A percentile compares a stretch with the other conserved stretches of the same genome.
phyloP scores from a whole-genome alignment of 495 filamentous ascomycete species.

The Amniculicola lignicola region DNA sequence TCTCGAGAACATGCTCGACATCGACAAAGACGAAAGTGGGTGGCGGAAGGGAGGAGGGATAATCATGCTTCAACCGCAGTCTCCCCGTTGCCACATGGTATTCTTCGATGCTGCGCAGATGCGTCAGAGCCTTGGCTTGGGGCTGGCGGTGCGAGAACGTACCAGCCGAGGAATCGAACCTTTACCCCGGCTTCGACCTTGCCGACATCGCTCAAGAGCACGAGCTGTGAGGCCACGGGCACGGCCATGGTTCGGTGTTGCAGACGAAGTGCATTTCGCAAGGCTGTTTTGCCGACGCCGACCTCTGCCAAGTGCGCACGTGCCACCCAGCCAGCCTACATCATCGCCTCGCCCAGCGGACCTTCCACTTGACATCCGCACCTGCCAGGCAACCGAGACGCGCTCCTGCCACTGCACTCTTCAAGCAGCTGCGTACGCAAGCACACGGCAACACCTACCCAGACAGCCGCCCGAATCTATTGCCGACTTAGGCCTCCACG shows the following conservation, averaged over 20 bases:
- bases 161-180: conserved; percentile 92
- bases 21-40: conserved; percentile 60
- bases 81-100: conserved; percentile 61
- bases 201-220: conserved; percentile 63
- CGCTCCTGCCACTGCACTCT: neutral
- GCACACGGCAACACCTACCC: too few relatives aligned
- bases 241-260: conserved; percentile 35
- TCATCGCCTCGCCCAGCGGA: conserved; percentile 5
- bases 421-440: too few relatives aligned
- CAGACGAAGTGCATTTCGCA: conserved; percentile 31
- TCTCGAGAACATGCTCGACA: conserved; percentile 65
- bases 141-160: conserved; percentile 39
- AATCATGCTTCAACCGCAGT: conserved; percentile 65
- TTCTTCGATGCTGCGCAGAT: conserved; percentile 56
- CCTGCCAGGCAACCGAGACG: neutral
- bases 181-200: conserved; percentile 60
- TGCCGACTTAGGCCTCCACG: too few relatives aligned
- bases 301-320: conserved; percentile 16
- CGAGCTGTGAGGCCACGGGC: conserved; percentile 63
- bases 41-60: conserved; percentile 46
- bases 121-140: conserved; percentile 44
- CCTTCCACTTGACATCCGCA: neutral
- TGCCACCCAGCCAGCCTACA: conserved; percentile 16
- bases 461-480: too few relatives aligned
- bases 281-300: conserved; percentile 17